phyloP scores from a whole-genome alignment of 2,329 filamentous ascomycete species.

The Colletotrichum navitas region DNA sequence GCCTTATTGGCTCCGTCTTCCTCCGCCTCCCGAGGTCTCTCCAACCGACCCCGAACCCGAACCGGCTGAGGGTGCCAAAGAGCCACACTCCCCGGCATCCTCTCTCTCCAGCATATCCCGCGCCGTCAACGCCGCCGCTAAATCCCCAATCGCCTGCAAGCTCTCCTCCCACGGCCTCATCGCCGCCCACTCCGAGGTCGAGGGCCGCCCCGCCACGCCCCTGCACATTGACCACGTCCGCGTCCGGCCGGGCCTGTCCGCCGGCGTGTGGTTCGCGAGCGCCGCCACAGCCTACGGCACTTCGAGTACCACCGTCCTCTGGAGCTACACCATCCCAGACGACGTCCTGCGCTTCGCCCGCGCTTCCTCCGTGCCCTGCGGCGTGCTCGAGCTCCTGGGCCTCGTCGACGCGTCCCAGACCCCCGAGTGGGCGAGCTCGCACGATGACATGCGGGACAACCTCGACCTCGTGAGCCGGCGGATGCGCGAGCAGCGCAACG shows the following conservation, averaged over 20 bases:
- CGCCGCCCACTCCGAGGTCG: slow-evolving; percentile 56
- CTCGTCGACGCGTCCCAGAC: slow-evolving; percentile 64
- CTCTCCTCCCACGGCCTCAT: slow-evolving; percentile 62
- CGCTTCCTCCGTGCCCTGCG: slow-evolving; percentile 68
- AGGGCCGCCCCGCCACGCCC: slow-evolving; percentile 45
- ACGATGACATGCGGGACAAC: slow-evolving; percentile 53
- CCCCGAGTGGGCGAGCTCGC: slow-evolving; percentile 65
- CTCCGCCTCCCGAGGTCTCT: slow-evolving; percentile 47
- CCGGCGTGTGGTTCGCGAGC: slow-evolving; percentile 69
- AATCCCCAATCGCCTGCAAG: slow-evolving; percentile 59
- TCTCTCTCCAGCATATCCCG: slow-evolving; percentile 54
- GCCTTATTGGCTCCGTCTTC: slow-evolving; percentile 69
- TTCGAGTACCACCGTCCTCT: slow-evolving; percentile 66
- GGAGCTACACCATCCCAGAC: slow-evolving; percentile 71
- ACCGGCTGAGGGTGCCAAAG: not conserved
- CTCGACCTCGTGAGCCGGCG: slow-evolving; percentile 54
- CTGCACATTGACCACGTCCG: slow-evolving; percentile 64
- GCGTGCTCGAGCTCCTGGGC: slow-evolving; percentile 67
- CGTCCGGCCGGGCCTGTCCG: slow-evolving; percentile 49
- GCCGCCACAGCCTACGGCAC: slow-evolving; percentile 68
- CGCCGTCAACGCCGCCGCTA: slow-evolving; percentile 47
- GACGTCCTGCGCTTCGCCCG: slow-evolving; percentile 64
- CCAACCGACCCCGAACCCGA: not conserved
- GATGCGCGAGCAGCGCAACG: slow-evolving; percentile 56
- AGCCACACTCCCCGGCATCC: slow-evolving; percentile 42